phyloP scores from a whole-genome alignment of 257 asterid species.

The Solanum tacnaense region DNA sequence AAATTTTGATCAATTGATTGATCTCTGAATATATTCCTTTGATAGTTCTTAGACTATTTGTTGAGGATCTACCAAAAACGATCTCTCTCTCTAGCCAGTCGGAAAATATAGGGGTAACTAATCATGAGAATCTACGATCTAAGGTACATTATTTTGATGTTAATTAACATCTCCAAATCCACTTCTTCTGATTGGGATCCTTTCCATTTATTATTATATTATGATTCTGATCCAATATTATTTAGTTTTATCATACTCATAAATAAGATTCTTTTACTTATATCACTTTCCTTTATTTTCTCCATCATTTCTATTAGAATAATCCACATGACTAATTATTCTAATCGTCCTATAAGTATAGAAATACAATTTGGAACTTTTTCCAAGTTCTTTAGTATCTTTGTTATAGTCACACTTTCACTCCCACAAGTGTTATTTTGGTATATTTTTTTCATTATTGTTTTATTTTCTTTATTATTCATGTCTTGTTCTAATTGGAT shows the following conservation, averaged over 20 bases:
- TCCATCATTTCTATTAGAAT: not conserved
- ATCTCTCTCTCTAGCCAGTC: not conserved
- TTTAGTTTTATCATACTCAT: not conserved
- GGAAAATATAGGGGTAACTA: not conserved
- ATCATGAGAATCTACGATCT: not conserved
- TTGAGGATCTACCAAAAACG: not conserved
- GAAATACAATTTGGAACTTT: not conserved
- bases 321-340: not conserved
- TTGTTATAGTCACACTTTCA: not conserved
- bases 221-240: not conserved
- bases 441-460: not conserved
- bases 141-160: not conserved
- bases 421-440: not conserved
- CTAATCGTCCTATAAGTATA: not conserved
- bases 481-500: not conserved
- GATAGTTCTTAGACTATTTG: not conserved
- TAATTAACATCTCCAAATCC: not conserved
- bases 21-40: too few species aligned
- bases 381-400: not conserved
- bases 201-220: not conserved
- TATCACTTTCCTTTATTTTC: not conserved
- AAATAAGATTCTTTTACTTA: not conserved
- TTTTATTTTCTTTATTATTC: not conserved
- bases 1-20: too few species aligned
- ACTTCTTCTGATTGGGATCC: not conserved